These are phyloP conservation scores for Cicer judaicum DNA, from an alignment of 306 rosid genomes.

Conservation along the genomic window DNA sequence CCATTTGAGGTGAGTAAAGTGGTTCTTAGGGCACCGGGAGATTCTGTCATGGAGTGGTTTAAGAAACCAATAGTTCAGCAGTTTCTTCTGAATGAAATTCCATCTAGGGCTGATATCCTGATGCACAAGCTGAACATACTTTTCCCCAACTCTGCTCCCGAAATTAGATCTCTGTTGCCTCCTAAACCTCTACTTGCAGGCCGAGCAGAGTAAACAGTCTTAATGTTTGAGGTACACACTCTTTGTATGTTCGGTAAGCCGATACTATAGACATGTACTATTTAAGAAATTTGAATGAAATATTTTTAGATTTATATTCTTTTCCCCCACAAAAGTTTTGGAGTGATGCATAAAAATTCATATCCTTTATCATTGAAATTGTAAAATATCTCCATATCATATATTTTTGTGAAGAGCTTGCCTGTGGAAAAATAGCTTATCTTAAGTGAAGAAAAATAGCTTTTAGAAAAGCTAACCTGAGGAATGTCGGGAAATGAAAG, in stretches of 20 bases:
- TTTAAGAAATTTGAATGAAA: constrained; percentile 33
- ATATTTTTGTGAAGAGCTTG: background rate
- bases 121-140: constrained; percentile 92
- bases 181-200: constrained; percentile 79
- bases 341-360: background rate
- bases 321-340: background rate
- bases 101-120: constrained; percentile 81
- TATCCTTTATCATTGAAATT: background rate
- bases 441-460: no score
- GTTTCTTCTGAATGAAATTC: constrained; percentile 90
- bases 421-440: no score
- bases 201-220: constrained; percentile 52
- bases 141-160: constrained; percentile 97
- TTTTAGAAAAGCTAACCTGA: no score
- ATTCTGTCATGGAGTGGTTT: constrained; percentile 94
- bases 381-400: background rate
- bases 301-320: constrained; percentile 1
- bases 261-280: constrained; percentile 53
- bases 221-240: constrained; percentile 47
- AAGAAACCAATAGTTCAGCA: constrained; percentile 97
- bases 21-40: constrained; percentile 93
- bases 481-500: no score
- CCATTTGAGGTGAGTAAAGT: constrained; percentile 98
- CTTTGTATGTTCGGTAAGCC: constrained; percentile 74
- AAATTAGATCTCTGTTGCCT: constrained; percentile 79